Evolutionary conservation across 495 filamentous ascomycete genomes (phyloP).

Genomic region (Achaetomiella virescens): DNA sequence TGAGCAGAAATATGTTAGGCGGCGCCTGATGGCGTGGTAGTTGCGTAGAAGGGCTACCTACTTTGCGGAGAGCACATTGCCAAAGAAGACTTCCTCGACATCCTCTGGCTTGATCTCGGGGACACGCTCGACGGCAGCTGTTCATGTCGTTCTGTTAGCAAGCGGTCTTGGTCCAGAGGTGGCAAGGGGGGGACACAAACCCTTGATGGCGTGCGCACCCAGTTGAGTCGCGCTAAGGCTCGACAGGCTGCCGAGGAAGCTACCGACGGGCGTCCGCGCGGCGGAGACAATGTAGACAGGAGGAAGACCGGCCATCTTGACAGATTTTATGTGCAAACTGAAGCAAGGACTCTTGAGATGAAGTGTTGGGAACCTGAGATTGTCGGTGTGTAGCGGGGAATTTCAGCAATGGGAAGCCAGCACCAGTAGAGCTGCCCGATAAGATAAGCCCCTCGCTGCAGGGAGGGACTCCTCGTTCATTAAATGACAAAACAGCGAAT

Average conservation of each 20-base stretch:
- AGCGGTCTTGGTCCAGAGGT: constrained; percentile 11
- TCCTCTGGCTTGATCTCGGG: constrained; percentile 79
- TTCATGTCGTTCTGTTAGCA: constrained; percentile 16
- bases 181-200: constrained; percentile 39
- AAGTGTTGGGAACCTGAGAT: constrained; percentile 10
- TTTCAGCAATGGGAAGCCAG: constrained; percentile 1
- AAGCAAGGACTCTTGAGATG: not conserved
- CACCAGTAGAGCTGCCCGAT: not conserved
- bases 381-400: constrained; percentile 13
- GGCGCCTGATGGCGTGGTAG: not conserved
- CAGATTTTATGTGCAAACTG: not conserved
- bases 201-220: constrained; percentile 86
- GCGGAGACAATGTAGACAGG: constrained; percentile 94
- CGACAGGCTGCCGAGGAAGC: constrained; percentile 84
- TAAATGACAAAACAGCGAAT: constrained; percentile 1
- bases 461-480: not conserved
- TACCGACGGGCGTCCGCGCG: constrained; percentile 83
- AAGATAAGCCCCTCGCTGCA: constrained; percentile 9
- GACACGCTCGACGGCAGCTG: constrained; percentile 79
- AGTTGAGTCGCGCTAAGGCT: constrained; percentile 80
- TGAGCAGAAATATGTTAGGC: constrained; percentile 7
- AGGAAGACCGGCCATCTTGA: constrained; percentile 45
- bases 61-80: constrained; percentile 96
- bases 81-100: constrained; percentile 94
- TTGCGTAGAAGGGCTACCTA: constrained; percentile 47